phyloP scores from a whole-genome alignment of 805 yeast species.

The Metschnikowia hibisci region DNA sequence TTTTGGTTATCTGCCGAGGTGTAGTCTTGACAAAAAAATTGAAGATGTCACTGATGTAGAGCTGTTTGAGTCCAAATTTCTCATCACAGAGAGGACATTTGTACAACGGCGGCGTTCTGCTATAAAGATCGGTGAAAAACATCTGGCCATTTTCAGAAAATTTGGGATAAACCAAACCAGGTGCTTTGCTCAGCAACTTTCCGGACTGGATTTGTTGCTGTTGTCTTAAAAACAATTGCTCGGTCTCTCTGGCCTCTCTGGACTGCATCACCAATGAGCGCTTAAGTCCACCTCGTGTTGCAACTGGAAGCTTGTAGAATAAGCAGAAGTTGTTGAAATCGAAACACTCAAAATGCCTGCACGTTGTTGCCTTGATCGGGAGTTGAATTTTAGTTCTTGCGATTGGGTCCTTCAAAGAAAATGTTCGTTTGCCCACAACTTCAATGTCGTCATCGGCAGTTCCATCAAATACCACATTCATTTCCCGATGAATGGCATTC shows the following conservation, averaged over 20 bases:
- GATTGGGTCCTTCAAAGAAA: slow-evolving; percentile 40
- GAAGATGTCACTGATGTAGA: slow-evolving; percentile 36
- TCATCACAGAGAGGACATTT: slow-evolving; percentile 41
- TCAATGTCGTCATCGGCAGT: slow-evolving; percentile 26
- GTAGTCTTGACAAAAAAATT: slow-evolving; percentile 41
- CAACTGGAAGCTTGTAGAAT: slow-evolving; percentile 33
- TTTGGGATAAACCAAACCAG: slow-evolving; percentile 13
- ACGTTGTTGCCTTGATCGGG: slow-evolving; percentile 36
- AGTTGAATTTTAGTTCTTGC: slow-evolving; percentile 34
- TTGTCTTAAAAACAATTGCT: slow-evolving; percentile 13
- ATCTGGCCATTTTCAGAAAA: slow-evolving; percentile 20
- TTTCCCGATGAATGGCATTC: slow-evolving; percentile 27
- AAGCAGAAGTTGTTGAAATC: slow-evolving; percentile 40
- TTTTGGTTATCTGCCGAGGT: slow-evolving; percentile 29
- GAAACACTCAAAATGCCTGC: slow-evolving; percentile 43
- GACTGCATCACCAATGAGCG: slow-evolving; percentile 28
- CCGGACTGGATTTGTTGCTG: slow-evolving; percentile 14
- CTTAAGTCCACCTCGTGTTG: slow-evolving; percentile 20
- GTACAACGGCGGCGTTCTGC: slow-evolving; percentile 26
- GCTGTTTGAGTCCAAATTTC: slow-evolving; percentile 29
- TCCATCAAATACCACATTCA: slow-evolving; percentile 20
- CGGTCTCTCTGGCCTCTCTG: slow-evolving; percentile 18
- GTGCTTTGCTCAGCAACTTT: slow-evolving; percentile 8
- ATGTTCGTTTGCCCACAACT: slow-evolving; percentile 34
- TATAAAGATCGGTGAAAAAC: slow-evolving; percentile 16